A percentile compares a stretch with the other conserved stretches of the same genome.
phyloP scores from a whole-genome alignment of 177 flowering plant species.

The Vitis hybrid region DNA sequence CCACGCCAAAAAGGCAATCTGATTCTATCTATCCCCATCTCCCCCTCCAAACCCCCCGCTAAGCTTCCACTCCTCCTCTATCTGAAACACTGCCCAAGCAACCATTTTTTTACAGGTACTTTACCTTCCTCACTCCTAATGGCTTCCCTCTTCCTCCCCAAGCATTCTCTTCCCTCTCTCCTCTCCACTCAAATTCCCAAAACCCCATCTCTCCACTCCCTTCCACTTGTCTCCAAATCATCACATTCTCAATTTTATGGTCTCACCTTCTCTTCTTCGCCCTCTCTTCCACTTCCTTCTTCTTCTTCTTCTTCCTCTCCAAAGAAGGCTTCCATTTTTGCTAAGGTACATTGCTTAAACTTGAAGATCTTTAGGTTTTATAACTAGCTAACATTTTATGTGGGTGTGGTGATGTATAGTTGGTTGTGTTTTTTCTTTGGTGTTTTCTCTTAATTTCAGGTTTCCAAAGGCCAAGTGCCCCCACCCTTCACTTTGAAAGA shows the following conservation, averaged over 20 bases:
- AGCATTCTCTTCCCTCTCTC: conserved; percentile 33
- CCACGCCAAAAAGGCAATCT: conserved; percentile 24
- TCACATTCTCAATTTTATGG: conserved; percentile 69
- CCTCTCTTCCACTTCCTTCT: conserved; percentile 34
- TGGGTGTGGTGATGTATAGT: no score
- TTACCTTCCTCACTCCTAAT: conserved; percentile 15
- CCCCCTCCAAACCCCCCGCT: neutral
- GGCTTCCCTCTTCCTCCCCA: conserved; percentile 62
- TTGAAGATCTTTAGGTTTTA: neutral
- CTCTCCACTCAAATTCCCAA: conserved; percentile 37
- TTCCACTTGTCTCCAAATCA: conserved; percentile 38
- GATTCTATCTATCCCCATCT: conserved; percentile 6
- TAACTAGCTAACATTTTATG: no score
- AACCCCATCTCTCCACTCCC: conserved; percentile 28
- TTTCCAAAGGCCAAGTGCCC: conserved; percentile 62
- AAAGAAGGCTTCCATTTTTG: conserved; percentile 39
- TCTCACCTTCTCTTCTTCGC: conserved; percentile 42
- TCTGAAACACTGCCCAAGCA: no score
- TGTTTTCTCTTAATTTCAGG: conserved; percentile 35
- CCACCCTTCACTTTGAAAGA: conserved; percentile 88
- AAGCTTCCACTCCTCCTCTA: no score
- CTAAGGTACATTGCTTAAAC: conserved; percentile 60
- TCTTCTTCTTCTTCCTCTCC: conserved; percentile 28
- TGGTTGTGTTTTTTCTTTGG: neutral
- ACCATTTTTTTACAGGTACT: no score